phyloP scores from a whole-genome alignment of 768 basidiomycete genomes.

The Mycena haematopus region DNA sequence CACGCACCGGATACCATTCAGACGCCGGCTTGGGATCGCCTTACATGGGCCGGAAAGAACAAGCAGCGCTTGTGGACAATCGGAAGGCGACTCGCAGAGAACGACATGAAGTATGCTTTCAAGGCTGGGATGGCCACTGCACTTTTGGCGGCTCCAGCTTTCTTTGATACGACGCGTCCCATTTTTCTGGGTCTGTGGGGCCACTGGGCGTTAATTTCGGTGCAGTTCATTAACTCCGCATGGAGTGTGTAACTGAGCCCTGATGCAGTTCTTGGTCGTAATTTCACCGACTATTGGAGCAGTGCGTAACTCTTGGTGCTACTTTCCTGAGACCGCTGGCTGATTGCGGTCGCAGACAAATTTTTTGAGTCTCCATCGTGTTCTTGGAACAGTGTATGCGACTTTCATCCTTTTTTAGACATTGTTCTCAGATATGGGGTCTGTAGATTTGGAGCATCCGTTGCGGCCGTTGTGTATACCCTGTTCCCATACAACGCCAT shows the following conservation, averaged over 20 bases:
- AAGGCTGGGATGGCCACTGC: constrained; percentile 87
- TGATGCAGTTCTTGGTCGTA: constrained; percentile 76
- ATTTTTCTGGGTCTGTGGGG: constrained; percentile 84
- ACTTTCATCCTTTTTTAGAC: not conserved
- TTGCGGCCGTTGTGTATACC: constrained; percentile 75
- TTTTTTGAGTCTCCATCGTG: constrained; percentile 80
- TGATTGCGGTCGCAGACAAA: constrained; percentile 68
- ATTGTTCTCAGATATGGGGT: constrained; percentile 2
- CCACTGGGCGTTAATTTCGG: constrained; percentile 96
- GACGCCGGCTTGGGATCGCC: constrained; percentile 68
- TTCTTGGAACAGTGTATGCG: constrained; percentile 83
- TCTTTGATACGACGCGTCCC: constrained; percentile 78
- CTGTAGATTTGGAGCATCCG: constrained; percentile 74
- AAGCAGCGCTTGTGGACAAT: constrained; percentile 78
- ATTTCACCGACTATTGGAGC: constrained; percentile 90
- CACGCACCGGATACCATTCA: constrained; percentile 89
- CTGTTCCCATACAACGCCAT: constrained; percentile 78
- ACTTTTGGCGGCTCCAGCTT: constrained; percentile 86
- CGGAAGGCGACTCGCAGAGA: constrained; percentile 66
- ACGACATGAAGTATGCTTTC: constrained; percentile 85
- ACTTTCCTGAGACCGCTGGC: constrained; percentile 8
- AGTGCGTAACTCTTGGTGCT: constrained; percentile 54
- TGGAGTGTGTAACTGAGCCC: constrained; percentile 14
- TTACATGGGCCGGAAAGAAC: constrained; percentile 66
- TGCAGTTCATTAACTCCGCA: constrained; percentile 42